Percentiles rank a stretch among this genome's conserved stretches.
Conservation (phyloP, 306 rosid species). For the Cyamopsis tetragonoloba region DNA sequence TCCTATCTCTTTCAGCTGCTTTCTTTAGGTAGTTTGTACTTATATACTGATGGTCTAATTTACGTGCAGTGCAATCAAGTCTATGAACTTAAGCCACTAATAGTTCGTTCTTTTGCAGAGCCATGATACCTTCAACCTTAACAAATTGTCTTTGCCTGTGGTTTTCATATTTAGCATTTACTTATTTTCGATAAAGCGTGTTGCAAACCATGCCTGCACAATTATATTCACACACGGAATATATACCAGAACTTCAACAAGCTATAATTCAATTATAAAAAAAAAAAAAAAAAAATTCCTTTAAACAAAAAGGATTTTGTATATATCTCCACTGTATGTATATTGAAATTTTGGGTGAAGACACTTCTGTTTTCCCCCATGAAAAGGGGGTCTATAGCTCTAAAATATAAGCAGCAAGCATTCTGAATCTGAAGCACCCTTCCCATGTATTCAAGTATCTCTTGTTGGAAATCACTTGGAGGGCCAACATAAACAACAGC, state of each 20-base stretch:
- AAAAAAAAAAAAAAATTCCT: not conserved
- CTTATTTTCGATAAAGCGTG: not conserved
- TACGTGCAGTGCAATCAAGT: slow-evolving; percentile 14
- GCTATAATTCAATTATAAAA: not conserved
- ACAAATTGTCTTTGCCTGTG: not conserved
- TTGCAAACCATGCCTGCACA: not conserved
- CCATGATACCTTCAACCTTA: slow-evolving; percentile 8
- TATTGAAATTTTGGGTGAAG: not conserved
- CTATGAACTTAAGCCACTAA: not conserved
- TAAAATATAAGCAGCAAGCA: not conserved
- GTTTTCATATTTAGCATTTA: not conserved
- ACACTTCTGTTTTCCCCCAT: not conserved
- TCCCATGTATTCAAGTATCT: not conserved
- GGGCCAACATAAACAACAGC: not conserved
- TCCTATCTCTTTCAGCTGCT: not conserved
- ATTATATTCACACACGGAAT: not conserved
- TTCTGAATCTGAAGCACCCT: not conserved
- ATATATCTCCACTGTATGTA: too few species aligned
- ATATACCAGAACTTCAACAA: not conserved
- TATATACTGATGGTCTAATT: not conserved
- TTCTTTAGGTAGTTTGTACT: not conserved
- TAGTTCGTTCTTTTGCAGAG: slow-evolving; percentile 3
- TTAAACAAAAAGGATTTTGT: not conserved
- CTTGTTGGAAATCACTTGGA: slow-evolving; percentile 1
- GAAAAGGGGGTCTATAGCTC: not conserved